These are phyloP conservation scores for Lepidopterella palustris DNA, from an alignment of 495 filamentous ascomycete species.

Conservation along the genomic window DNA sequence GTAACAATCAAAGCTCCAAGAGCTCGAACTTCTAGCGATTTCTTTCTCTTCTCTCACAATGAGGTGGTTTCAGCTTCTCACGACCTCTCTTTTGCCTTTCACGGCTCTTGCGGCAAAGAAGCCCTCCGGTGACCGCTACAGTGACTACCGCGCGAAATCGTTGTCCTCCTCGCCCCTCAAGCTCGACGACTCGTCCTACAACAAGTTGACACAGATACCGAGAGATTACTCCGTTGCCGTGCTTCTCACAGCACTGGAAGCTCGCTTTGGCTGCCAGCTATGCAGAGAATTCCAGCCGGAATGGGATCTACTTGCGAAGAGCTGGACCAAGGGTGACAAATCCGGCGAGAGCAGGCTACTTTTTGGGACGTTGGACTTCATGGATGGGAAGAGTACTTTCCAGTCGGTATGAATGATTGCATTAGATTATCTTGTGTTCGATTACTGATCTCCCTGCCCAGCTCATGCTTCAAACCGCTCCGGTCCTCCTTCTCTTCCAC, in stretches of 20 bases:
- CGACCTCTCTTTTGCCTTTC: conserved; percentile 46
- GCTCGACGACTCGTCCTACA: conserved; percentile 68
- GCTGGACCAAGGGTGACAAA: conserved; percentile 80
- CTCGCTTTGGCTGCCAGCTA: conserved; percentile 76
- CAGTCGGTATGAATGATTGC: conserved; percentile 59
- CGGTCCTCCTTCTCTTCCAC: conserved; percentile 79
- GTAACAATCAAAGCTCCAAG: conserved; percentile 3
- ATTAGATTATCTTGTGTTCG: background rate
- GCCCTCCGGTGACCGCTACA: conserved; percentile 51
- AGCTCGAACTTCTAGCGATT: conserved; percentile 8
- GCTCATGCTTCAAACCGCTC: conserved; percentile 92
- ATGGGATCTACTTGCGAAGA: conserved; percentile 81
- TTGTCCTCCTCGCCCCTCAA: conserved; percentile 61
- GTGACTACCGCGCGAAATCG: conserved; percentile 59
- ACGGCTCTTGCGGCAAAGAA: conserved; percentile 53
- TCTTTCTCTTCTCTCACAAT: conserved; percentile 28
- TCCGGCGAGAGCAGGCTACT: conserved; percentile 62
- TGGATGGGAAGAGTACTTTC: conserved; percentile 76
- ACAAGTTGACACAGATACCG: conserved; percentile 64
- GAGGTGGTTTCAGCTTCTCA: conserved; percentile 45
- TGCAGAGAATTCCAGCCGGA: conserved; percentile 91
- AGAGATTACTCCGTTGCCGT: conserved; percentile 79
- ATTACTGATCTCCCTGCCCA: conserved; percentile 36
- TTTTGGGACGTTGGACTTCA: conserved; percentile 85
- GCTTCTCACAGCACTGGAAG: conserved; percentile 79